Percentiles rank a stretch among this genome's conserved stretches.
Evolutionary conservation across 208 protist genomes (phyloP).

Genomic region (Crithidia thermophila): DNA sequence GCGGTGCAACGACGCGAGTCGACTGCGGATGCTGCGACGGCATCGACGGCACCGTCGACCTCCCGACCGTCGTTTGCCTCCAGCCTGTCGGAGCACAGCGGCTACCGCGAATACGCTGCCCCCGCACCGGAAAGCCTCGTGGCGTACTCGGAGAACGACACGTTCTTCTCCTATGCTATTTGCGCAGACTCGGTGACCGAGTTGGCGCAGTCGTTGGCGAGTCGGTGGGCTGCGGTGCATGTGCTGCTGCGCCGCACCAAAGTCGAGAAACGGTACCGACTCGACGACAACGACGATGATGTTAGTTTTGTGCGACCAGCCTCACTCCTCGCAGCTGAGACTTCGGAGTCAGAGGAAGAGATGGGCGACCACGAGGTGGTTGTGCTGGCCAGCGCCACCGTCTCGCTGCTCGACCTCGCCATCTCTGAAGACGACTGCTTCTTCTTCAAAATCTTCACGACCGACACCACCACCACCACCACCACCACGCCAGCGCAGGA

Average conservation of each 20-base stretch:
- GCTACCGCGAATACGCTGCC: not conserved
- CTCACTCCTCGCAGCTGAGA: not conserved
- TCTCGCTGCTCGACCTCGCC: conserved; percentile 34
- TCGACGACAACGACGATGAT: no score
- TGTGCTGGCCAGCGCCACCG: conserved; percentile 36
- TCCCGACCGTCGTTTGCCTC: not conserved
- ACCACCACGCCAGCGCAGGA: no score
- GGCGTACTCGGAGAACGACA: not conserved
- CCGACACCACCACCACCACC: no score
- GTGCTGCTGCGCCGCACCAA: conserved; percentile 24
- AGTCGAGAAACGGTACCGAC: no score
- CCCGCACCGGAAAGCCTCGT: not conserved
- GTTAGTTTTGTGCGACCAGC: no score
- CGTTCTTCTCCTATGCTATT: conserved; percentile 32
- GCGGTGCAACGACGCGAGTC: conserved; percentile 4
- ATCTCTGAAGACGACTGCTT: conserved; percentile 22
- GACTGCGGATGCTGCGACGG: no score
- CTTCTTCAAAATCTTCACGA: conserved; percentile 28
- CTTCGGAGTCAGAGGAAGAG: not conserved
- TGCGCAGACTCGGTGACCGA: not conserved
- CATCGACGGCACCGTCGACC: not conserved
- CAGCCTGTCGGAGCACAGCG: not conserved
- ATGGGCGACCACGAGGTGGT: conserved; percentile 9
- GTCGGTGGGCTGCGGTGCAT: conserved; percentile 27
- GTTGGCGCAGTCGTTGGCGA: conserved; percentile 18